phyloP scores from a whole-genome alignment of 495 filamentous ascomycete species.

The Lentithecium fluviatile region DNA sequence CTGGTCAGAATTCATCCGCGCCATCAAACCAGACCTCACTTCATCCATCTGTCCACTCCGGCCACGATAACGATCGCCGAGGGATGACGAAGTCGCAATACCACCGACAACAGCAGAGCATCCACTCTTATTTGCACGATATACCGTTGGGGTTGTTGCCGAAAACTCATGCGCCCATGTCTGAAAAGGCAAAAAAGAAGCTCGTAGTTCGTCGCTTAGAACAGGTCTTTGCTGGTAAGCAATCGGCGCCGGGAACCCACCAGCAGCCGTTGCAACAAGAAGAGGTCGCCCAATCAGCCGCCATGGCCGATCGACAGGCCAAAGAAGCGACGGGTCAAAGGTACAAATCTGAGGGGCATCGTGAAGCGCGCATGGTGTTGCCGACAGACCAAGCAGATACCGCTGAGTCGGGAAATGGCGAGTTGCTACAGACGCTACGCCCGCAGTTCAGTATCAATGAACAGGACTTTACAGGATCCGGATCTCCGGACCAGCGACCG shows the following conservation, averaged over 20 bases:
- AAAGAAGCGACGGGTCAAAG: conserved; percentile 41
- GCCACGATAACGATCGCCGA: conserved; percentile 12
- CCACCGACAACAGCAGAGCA: conserved; percentile 50
- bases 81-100: conserved; percentile 33
- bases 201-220: conserved; percentile 69
- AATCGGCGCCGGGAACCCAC: conserved; percentile 45
- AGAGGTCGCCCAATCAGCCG: conserved; percentile 57
- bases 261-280: conserved; percentile 53
- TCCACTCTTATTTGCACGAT: conserved; percentile 60
- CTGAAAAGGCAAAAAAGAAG: conserved; percentile 68
- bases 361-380: conserved; percentile 52
- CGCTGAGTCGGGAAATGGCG: neutral
- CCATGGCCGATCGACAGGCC: conserved; percentile 42
- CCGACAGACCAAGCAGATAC: conserved; percentile 23
- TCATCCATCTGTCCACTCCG: neutral
- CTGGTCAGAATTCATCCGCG: conserved; percentile 43
- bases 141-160: conserved; percentile 61
- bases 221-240: conserved; percentile 74
- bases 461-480: conserved; percentile 20
- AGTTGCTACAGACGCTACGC: neutral
- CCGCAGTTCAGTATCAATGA: conserved; percentile 6
- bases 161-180: conserved; percentile 51
- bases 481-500: conserved; percentile 60
- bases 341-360: conserved; percentile 44
- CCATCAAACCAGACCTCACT: conserved; percentile 20